phyloP scores from a whole-genome alignment of 2,329 filamentous ascomycete genomes.

The Sclerotinia sclerotiorum region DNA sequence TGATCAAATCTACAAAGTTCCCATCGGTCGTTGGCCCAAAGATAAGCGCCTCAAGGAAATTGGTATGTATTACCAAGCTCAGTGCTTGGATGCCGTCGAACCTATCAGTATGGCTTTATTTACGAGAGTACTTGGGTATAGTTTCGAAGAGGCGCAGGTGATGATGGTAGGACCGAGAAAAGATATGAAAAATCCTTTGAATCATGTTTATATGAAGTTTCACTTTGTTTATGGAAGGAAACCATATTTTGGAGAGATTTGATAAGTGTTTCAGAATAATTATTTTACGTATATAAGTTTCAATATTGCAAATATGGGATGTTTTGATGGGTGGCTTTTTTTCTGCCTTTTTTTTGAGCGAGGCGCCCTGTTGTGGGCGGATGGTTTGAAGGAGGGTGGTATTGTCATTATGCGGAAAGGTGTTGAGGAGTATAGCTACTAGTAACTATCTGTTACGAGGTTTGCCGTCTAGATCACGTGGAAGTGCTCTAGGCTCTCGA shows the following conservation, averaged over 20 bases:
- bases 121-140: constrained; percentile 51
- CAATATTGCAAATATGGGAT: neutral
- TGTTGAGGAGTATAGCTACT: too few relatives aligned
- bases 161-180: constrained; percentile 50
- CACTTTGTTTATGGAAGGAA: constrained; percentile 46
- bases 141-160: constrained; percentile 48
- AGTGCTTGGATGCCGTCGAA: constrained; percentile 22
- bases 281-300: neutral
- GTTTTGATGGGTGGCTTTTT: too few relatives aligned
- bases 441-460: too few relatives aligned
- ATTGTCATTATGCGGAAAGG: too few relatives aligned
- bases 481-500: too few relatives aligned
- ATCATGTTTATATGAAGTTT: constrained; percentile 54
- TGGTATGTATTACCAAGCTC: constrained; percentile 23
- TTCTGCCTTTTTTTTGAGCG: too few relatives aligned
- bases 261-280: neutral
- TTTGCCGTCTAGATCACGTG: too few relatives aligned
- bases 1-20: constrained; percentile 32
- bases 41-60: constrained; percentile 24
- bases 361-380: too few relatives aligned
- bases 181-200: constrained; percentile 45
- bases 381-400: too few relatives aligned
- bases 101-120: constrained; percentile 39
- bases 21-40: constrained; percentile 55
- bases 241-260: neutral